Evolutionary conservation across 176 grass and related monocot species (phyloP).

Genomic region (Phoenix roebelenii): DNA sequence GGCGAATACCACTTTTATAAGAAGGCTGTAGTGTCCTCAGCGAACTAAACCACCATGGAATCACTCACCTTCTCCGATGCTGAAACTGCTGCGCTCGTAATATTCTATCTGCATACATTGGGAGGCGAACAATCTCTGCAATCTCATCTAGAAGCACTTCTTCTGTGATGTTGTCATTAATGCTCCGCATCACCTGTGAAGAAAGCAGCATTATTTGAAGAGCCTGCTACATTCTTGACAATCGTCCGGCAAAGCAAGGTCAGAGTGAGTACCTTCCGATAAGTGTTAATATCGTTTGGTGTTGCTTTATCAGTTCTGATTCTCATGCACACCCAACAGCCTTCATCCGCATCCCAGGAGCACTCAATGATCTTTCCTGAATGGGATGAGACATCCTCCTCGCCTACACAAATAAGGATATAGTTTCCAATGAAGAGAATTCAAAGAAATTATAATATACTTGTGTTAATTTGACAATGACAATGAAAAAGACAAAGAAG

Average conservation of each 20-base stretch:
- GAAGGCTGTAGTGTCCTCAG: too few relatives aligned
- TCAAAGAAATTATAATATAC: conserved; percentile 1
- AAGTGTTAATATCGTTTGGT: conserved; percentile 76
- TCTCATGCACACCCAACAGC: conserved; percentile 60
- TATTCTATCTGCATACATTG: conserved; percentile 77
- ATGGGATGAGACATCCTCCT: conserved; percentile 24
- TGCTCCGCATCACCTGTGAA: conserved; percentile 80
- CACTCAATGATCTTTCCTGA: conserved; percentile 71
- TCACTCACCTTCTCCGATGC: conserved; percentile 14
- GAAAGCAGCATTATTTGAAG: too few relatives aligned
- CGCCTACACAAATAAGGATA: conserved; percentile 25
- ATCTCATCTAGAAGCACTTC: conserved; percentile 77
- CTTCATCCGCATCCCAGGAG: conserved; percentile 38
- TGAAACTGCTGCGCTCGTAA: conserved; percentile 31
- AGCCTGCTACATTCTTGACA: too few relatives aligned
- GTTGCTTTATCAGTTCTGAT: conserved; percentile 51
- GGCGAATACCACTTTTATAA: too few relatives aligned
- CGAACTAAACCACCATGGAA: too few relatives aligned
- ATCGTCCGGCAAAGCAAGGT: too few relatives aligned
- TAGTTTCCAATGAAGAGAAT: background rate
- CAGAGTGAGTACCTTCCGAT: conserved; percentile 39
- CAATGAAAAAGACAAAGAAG: too few relatives aligned
- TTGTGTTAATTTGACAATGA: too few relatives aligned
- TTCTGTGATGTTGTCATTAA: conserved; percentile 79
- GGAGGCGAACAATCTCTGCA: conserved; percentile 49